A percentile compares a stretch with the other conserved stretches of the same genome.
phyloP scores from a whole-genome alignment of 805 yeast species.

The Kazachstania martiniae region DNA sequence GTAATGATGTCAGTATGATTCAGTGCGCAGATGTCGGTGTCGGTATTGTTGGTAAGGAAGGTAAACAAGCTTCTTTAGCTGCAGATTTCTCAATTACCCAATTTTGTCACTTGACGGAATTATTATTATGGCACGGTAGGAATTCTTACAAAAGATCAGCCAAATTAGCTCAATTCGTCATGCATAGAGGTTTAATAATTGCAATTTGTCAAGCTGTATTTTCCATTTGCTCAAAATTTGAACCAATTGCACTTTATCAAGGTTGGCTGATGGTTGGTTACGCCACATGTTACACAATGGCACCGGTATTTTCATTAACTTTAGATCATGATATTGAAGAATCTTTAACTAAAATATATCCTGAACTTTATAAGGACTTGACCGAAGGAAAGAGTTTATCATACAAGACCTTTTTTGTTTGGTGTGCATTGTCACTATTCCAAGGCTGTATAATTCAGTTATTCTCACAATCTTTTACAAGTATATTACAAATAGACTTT shows the following conservation, averaged over 20 bases:
- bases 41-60: slow-evolving; percentile 98
- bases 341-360: slow-evolving; percentile 77
- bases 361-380: slow-evolving; percentile 88
- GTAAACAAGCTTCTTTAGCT: slow-evolving; percentile 92
- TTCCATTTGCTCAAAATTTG: slow-evolving; percentile 76
- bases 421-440: slow-evolving; percentile 83
- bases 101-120: slow-evolving; percentile 77
- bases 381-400: slow-evolving; percentile 82
- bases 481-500: slow-evolving; percentile 45
- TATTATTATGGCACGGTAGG: slow-evolving; percentile 95
- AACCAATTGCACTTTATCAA: slow-evolving; percentile 87
- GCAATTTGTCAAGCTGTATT: slow-evolving; percentile 92
- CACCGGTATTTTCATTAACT: slow-evolving; percentile 90
- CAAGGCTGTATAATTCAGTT: slow-evolving; percentile 86
- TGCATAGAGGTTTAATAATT: slow-evolving; percentile 89
- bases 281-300: slow-evolving; percentile 95
- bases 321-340: slow-evolving; percentile 87
- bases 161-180: slow-evolving; percentile 87
- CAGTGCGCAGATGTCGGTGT: slow-evolving; percentile 98
- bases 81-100: slow-evolving; percentile 94
- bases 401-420: slow-evolving; percentile 76
- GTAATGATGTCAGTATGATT: slow-evolving; percentile 97
- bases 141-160: slow-evolving; percentile 94
- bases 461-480: slow-evolving; percentile 64
- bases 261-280: slow-evolving; percentile 99